These are phyloP conservation scores for Tetradesmus obliquus DNA, from an alignment of 139 green algal genomes.

Conservation along the genomic window DNA sequence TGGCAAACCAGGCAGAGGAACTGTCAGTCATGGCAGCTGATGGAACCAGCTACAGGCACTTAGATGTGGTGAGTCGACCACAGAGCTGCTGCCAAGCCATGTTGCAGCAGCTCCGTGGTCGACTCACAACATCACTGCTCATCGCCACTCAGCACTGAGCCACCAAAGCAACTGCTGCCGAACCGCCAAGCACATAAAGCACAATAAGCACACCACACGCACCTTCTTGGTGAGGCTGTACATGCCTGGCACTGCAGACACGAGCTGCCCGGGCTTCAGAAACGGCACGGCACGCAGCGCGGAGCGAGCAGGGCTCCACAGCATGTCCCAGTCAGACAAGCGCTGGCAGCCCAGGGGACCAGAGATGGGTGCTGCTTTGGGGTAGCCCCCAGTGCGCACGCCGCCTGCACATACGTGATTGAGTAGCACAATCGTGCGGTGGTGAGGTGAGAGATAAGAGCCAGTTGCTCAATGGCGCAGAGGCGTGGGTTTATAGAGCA, in stretches of 20 bases:
- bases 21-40: too few relatives aligned
- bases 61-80: too few relatives aligned
- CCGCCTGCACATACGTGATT: slow-evolving; percentile 42
- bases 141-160: too few relatives aligned
- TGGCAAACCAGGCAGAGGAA: too few relatives aligned
- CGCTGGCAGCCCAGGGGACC: slow-evolving; percentile 66
- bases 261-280: slow-evolving; percentile 65
- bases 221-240: slow-evolving; percentile 71
- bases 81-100: too few relatives aligned
- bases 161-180: too few relatives aligned
- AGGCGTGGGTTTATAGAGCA: too few relatives aligned
- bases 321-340: slow-evolving; percentile 68
- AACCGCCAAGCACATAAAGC: too few relatives aligned
- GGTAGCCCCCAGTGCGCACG: slow-evolving; percentile 70
- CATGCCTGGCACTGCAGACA: slow-evolving; percentile 61
- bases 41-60: too few relatives aligned
- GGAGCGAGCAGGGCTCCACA: slow-evolving; percentile 67
- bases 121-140: too few relatives aligned
- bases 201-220: neutral
- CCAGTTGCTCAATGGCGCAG: neutral
- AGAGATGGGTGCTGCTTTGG: slow-evolving; percentile 61
- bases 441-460: neutral
- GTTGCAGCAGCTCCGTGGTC: neutral
- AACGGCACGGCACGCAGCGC: slow-evolving; percentile 55
- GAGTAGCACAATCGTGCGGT: neutral